Conservation (phyloP, 306 rosid species). For the Castanopsis chinensis region DNA sequence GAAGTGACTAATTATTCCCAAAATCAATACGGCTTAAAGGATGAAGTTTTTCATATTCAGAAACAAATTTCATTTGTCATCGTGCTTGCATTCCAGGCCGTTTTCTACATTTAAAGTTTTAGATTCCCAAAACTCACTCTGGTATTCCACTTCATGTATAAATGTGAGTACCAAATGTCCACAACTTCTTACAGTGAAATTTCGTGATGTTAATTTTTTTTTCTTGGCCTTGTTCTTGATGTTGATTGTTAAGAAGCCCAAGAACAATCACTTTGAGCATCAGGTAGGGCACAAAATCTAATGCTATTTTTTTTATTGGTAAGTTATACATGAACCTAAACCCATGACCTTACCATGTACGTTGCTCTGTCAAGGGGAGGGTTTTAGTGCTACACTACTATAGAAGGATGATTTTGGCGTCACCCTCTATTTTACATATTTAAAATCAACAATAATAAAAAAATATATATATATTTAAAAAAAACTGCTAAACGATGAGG, state of each 20-base stretch:
- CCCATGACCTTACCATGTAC: too few species aligned
- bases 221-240: background rate
- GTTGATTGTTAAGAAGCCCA: background rate
- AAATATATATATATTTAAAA: too few species aligned
- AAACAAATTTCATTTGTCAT: background rate
- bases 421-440: too few species aligned
- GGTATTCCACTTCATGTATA: background rate
- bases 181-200: background rate
- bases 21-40: background rate
- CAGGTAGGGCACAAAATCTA: background rate
- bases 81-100: background rate
- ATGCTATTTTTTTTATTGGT: background rate
- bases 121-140: background rate
- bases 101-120: background rate
- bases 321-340: too few species aligned
- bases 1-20: background rate
- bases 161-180: background rate
- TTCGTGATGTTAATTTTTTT: background rate
- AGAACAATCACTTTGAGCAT: background rate
- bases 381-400: too few species aligned
- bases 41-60: background rate
- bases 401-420: too few species aligned
- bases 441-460: too few species aligned
- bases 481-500: too few species aligned
- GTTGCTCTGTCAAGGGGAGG: too few species aligned